A percentile compares a stretch with the other conserved stretches of the same genome.
Evolutionary conservation across 192 early-diverging fungal species (phyloP).

Genomic region (Umbelopsis ramanniana): DNA sequence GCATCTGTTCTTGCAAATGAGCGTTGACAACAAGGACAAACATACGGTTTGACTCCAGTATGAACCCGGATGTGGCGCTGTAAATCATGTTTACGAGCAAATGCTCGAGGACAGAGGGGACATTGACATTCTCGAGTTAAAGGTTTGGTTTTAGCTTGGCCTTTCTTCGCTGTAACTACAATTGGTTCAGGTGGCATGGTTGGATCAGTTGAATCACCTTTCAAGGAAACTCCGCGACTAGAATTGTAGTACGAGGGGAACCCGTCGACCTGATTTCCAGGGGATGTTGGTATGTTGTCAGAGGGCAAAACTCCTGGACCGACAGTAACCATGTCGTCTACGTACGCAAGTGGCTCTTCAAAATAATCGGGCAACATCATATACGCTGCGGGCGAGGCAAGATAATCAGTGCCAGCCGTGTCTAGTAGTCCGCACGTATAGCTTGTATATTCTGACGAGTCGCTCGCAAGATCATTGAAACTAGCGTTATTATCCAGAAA

Average conservation of each 20-base stretch:
- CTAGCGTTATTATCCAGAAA: not conserved
- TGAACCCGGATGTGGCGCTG: constrained; percentile 71
- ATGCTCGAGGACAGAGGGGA: constrained; percentile 61
- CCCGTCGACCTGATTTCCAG: not conserved
- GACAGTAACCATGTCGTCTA: not conserved
- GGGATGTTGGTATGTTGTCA: not conserved
- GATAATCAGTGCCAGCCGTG: not conserved
- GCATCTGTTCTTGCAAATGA: constrained; percentile 82
- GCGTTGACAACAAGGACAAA: constrained; percentile 66
- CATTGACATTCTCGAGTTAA: constrained; percentile 17
- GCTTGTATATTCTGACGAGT: constrained; percentile 10
- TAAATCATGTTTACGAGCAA: constrained; percentile 81
- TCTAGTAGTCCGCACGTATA: not conserved
- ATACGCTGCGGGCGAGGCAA: not conserved
- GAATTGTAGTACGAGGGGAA: not conserved
- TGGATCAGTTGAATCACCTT: constrained; percentile 12
- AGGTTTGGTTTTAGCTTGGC: not conserved
- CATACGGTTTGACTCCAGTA: constrained; percentile 70
- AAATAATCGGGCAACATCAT: not conserved
- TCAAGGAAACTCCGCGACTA: constrained; percentile 13
- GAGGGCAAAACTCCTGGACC: not conserved
- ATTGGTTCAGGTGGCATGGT: not conserved
- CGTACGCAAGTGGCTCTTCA: not conserved
- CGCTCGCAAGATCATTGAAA: constrained; percentile 3
- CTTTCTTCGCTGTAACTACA: not conserved